Percentiles rank a stretch among this genome's conserved stretches.
These are phyloP conservation scores for Arabidopsis hybrid DNA, from an alignment of 441 rosid genomes.

Conservation along the genomic window DNA sequence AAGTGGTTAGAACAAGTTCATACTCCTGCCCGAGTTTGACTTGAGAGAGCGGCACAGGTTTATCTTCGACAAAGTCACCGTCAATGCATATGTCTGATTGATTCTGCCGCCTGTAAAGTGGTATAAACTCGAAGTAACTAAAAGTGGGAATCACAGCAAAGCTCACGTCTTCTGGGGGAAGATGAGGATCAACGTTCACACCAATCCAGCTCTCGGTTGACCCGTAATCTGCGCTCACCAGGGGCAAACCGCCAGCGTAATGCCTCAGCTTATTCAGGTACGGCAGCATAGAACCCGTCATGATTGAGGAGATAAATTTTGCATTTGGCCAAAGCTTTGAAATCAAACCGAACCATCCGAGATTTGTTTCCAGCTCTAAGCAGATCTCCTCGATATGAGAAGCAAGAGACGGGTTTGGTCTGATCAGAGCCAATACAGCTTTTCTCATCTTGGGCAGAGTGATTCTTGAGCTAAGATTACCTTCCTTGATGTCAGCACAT, in stretches of 20 bases:
- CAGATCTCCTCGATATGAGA: constrained; percentile 56
- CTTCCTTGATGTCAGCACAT: constrained; percentile 62
- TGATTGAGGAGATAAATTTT: constrained; percentile 83
- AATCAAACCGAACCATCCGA: constrained; percentile 64
- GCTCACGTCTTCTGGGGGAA: constrained; percentile 73
- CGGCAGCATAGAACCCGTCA: constrained; percentile 91
- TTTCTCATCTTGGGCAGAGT: constrained; percentile 56
- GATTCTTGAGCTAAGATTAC: constrained; percentile 63
- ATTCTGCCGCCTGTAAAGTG: constrained; percentile 61
- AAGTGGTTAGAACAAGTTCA: constrained; percentile 86
- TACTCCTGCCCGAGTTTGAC: constrained; percentile 78
- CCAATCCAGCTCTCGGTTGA: constrained; percentile 97
- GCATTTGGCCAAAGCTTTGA: constrained; percentile 85
- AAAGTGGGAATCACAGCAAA: constrained; percentile 84
- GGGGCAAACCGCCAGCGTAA: constrained; percentile 66
- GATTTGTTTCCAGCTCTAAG: constrained; percentile 47
- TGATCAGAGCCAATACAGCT: constrained; percentile 59
- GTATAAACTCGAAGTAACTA: constrained; percentile 88
- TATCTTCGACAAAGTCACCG: constrained; percentile 67
- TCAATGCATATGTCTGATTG: constrained; percentile 42
- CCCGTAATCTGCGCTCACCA: constrained; percentile 87
- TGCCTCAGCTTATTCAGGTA: constrained; percentile 74
- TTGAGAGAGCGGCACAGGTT: constrained; percentile 77
- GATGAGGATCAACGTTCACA: constrained; percentile 75
- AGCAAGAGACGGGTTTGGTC: constrained; percentile 65